phyloP scores from a whole-genome alignment of 2,329 filamentous ascomycete genomes.

The Xylariales sp. region DNA sequence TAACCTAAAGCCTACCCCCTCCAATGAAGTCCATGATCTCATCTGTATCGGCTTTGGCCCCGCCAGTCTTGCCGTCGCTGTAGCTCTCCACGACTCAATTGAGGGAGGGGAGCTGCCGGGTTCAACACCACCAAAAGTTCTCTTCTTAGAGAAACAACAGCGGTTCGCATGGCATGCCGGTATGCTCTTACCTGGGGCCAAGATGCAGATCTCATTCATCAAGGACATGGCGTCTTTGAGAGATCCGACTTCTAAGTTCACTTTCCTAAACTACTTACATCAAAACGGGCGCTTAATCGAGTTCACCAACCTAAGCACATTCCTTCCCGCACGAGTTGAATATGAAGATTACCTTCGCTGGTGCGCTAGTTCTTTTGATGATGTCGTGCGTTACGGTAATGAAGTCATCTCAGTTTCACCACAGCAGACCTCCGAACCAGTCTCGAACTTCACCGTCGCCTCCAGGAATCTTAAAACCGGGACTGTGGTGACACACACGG shows the following conservation, averaged over 20 bases:
- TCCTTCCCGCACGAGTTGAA: slow-evolving; percentile 85
- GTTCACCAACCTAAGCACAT: slow-evolving; percentile 91
- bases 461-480: slow-evolving; percentile 72
- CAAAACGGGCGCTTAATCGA: slow-evolving; percentile 82
- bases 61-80: slow-evolving; percentile 87
- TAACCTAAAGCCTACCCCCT: slow-evolving; percentile 63
- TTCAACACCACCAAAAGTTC: slow-evolving; percentile 72
- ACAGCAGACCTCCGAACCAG: slow-evolving; percentile 61
- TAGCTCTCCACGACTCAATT: slow-evolving; percentile 86
- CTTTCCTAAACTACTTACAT: slow-evolving; percentile 95
- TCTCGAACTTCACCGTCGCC: slow-evolving; percentile 75
- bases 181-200: slow-evolving; percentile 92
- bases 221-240: slow-evolving; percentile 93
- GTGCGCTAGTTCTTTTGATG: slow-evolving; percentile 85
- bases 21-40: slow-evolving; percentile 80
- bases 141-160: slow-evolving; percentile 88
- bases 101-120: slow-evolving; percentile 61
- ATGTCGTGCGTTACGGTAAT: slow-evolving; percentile 78
- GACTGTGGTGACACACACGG: slow-evolving; percentile 62
- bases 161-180: slow-evolving; percentile 93
- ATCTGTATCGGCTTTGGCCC: slow-evolving; percentile 94
- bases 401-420: slow-evolving; percentile 80
- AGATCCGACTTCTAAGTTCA: slow-evolving; percentile 90
- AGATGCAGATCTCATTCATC: slow-evolving; percentile 98
- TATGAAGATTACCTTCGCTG: slow-evolving; percentile 97